These are phyloP conservation scores for Chrysanthemum lavandulifolium DNA, from an alignment of 129 eudicot genomes.

Conservation along the genomic window DNA sequence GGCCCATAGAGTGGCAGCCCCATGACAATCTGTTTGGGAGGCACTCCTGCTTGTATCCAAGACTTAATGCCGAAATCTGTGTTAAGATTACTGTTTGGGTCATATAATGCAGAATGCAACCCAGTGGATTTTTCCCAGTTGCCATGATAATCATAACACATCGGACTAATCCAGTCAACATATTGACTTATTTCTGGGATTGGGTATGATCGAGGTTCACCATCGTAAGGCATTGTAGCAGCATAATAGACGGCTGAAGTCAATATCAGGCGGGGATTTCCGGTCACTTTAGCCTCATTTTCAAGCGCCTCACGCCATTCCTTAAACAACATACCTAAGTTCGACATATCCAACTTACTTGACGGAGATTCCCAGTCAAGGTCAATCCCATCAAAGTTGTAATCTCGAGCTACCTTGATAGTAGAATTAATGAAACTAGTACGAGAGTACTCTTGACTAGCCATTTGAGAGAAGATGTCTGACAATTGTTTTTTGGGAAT, in stretches of 20 bases:
- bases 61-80: slow-evolving; percentile 40
- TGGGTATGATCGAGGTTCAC: slow-evolving; percentile 7
- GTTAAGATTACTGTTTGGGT: slow-evolving; percentile 6
- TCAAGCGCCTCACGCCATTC: slow-evolving; percentile 15
- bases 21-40: slow-evolving; percentile 29
- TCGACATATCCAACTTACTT: not conserved
- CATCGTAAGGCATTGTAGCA: slow-evolving; percentile 13
- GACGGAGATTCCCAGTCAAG: not conserved
- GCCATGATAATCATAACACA: slow-evolving; percentile 45
- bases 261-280: not conserved
- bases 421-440: slow-evolving; percentile 38
- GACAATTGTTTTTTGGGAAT: slow-evolving; percentile 9
- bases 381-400: slow-evolving; percentile 42
- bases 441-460: slow-evolving; percentile 26
- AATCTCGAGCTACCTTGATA: slow-evolving; percentile 35
- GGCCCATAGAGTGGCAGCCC: slow-evolving; percentile 39
- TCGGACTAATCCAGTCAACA: slow-evolving; percentile 47
- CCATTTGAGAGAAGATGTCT: slow-evolving; percentile 35
- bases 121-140: slow-evolving; percentile 26
- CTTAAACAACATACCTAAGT: not conserved
- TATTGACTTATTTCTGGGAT: not conserved
- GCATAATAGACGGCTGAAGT: not conserved
- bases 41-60: slow-evolving; percentile 37
- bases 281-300: not conserved
- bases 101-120: slow-evolving; percentile 11